Percentiles rank a stretch among this genome's conserved stretches.
These are phyloP conservation scores for Xylaria telfairii DNA, from an alignment of 495 filamentous ascomycete genomes.

Conservation along the genomic window DNA sequence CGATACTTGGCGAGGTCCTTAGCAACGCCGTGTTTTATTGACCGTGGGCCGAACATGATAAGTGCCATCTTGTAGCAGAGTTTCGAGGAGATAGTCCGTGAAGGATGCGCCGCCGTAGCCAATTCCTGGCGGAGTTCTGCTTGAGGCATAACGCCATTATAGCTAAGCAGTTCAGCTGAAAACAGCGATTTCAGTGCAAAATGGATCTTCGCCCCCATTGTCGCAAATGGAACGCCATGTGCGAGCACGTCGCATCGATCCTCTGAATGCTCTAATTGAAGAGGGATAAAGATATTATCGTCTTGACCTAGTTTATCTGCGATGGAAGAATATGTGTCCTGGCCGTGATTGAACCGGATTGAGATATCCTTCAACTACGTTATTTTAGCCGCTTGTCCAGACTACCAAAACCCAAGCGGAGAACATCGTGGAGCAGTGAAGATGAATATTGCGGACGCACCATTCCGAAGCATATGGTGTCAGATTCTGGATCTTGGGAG, in stretches of 20 bases:
- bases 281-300: neutral
- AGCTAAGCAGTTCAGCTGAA: neutral
- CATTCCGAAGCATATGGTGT: constrained; percentile 12
- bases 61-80: constrained; percentile 5
- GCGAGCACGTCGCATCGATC: neutral
- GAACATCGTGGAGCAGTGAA: neutral
- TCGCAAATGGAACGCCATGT: neutral
- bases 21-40: constrained; percentile 13
- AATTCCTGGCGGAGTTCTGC: constrained; percentile 8
- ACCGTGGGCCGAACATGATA: constrained; percentile 15
- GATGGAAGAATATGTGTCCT: neutral
- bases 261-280: neutral
- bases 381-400: neutral
- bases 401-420: neutral
- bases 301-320: neutral
- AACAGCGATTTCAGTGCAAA: constrained; percentile 5
- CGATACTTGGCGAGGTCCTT: constrained; percentile 17
- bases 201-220: neutral
- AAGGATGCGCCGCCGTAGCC: neutral
- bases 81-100: neutral
- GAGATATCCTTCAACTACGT: constrained; percentile 3
- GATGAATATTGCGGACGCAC: neutral
- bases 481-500: neutral
- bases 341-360: neutral
- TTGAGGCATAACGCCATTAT: neutral